These are phyloP conservation scores for Adiantum capillusveneris DNA, from an alignment of 75 land plant species.

Conservation along the genomic window DNA sequence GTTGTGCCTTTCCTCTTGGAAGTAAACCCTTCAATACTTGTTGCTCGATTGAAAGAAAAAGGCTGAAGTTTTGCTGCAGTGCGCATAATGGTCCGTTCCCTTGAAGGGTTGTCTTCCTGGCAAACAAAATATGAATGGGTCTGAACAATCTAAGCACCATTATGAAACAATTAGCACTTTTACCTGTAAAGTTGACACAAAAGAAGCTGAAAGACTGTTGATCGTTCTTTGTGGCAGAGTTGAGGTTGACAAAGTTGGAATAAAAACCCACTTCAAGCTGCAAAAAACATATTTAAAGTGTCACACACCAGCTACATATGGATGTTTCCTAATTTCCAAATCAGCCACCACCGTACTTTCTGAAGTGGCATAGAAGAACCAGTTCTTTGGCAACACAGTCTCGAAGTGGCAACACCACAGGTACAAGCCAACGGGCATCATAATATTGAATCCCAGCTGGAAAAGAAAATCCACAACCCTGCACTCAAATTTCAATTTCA, in stretches of 20 bases:
- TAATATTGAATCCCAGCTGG: slow-evolving; percentile 84
- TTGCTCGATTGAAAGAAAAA: slow-evolving; percentile 61
- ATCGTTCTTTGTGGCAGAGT: slow-evolving; percentile 36
- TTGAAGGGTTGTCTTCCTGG: slow-evolving; percentile 88
- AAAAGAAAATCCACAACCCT: slow-evolving; percentile 87
- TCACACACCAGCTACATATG: no score
- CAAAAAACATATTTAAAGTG: no score
- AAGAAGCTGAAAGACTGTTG: slow-evolving; percentile 67
- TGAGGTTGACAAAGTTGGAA: slow-evolving; percentile 24
- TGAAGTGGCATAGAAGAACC: slow-evolving; percentile 52
- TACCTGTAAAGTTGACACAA: slow-evolving; percentile 73
- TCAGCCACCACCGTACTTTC: slow-evolving; percentile 44
- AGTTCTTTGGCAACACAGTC: slow-evolving; percentile 86
- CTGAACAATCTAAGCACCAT: neutral
- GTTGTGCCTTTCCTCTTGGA: slow-evolving; percentile 25
- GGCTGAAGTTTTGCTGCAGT: slow-evolving; percentile 88
- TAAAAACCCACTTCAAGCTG: slow-evolving; percentile 24
- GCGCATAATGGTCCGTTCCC: slow-evolving; percentile 81
- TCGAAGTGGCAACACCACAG: slow-evolving; percentile 81
- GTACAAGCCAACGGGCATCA: slow-evolving; percentile 84
- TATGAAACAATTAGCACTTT: neutral
- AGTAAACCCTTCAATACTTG: slow-evolving; percentile 20
- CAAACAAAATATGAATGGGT: neutral
- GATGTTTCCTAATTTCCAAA: neutral
- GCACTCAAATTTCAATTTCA: neutral